Conservation (phyloP, 1,284 basidiomycete species). For the Gomphus bonarii region DNA sequence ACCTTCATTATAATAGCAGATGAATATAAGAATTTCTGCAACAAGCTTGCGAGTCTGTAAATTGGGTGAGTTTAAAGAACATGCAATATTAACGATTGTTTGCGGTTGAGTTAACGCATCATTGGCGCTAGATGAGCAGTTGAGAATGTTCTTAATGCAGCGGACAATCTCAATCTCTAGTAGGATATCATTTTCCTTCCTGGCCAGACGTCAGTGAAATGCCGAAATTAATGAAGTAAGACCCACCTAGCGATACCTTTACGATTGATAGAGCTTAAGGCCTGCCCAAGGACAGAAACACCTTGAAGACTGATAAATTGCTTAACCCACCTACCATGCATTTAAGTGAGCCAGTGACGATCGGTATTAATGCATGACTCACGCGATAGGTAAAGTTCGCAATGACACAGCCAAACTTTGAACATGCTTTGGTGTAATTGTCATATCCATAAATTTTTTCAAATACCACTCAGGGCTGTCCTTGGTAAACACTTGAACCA, state of each 20-base stretch:
- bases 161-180: constrained; percentile 89
- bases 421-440: constrained; percentile 76
- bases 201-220: constrained; percentile 20
- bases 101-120: constrained; percentile 74
- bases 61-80: constrained; percentile 78
- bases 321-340: constrained; percentile 62
- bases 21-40: constrained; percentile 65
- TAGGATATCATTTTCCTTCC: constrained; percentile 53
- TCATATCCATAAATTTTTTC: constrained; percentile 80
- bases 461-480: constrained; percentile 84
- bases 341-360: background rate
- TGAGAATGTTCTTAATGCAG: constrained; percentile 80
- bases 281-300: constrained; percentile 78
- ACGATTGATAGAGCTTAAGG: constrained; percentile 64
- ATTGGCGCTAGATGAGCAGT: constrained; percentile 58
- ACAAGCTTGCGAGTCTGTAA: constrained; percentile 74
- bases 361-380: constrained; percentile 20
- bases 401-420: constrained; percentile 71
- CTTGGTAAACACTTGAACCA: constrained; percentile 36
- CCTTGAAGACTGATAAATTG: constrained; percentile 74
- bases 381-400: constrained; percentile 76
- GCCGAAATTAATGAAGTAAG: background rate
- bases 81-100: constrained; percentile 76
- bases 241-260: constrained; percentile 52
- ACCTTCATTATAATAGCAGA: constrained; percentile 52